phyloP scores from a whole-genome alignment of 768 basidiomycete genomes.

The Mycena chlorophos region DNA sequence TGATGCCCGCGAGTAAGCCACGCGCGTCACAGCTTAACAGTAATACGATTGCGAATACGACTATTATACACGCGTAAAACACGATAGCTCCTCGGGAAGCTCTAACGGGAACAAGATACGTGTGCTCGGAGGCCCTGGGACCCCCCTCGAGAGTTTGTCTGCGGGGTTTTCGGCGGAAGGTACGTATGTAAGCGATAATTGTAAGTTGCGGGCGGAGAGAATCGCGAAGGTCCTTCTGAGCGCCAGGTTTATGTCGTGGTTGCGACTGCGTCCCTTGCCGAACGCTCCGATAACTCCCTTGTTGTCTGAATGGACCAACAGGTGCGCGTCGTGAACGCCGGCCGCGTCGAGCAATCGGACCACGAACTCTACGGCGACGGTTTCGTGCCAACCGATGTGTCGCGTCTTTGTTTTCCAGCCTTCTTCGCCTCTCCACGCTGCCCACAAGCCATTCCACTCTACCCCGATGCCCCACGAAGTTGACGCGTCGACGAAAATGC shows the following conservation, averaged over 20 bases:
- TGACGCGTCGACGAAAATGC: constrained; percentile 22
- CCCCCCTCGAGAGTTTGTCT: too few species aligned
- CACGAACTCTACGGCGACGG: constrained; percentile 25
- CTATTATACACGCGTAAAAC: too few species aligned
- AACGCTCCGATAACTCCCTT: constrained; percentile 36
- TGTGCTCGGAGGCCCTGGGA: too few species aligned
- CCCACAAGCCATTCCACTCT: constrained; percentile 4
- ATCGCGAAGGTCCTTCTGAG: too few species aligned
- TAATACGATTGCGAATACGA: too few species aligned
- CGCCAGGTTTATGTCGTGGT: constrained; percentile 33
- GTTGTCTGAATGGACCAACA: constrained; percentile 35
- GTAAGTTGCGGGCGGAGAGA: too few species aligned
- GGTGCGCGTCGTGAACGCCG: constrained; percentile 10
- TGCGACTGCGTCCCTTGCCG: constrained; percentile 31
- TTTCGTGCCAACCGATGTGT: constrained; percentile 32
- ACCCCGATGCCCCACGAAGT: constrained; percentile 20
- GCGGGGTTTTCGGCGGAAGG: too few species aligned
- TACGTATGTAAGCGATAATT: too few species aligned
- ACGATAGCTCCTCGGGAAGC: too few species aligned
- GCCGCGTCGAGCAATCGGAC: constrained; percentile 22
- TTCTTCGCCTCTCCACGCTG: constrained; percentile 5
- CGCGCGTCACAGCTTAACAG: too few species aligned
- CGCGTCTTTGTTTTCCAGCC: constrained; percentile 14
- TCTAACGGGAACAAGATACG: too few species aligned
- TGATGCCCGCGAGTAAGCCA: too few species aligned